These are phyloP conservation scores for Begonia fuchsioides DNA, from an alignment of 306 rosid genomes.

Conservation along the genomic window DNA sequence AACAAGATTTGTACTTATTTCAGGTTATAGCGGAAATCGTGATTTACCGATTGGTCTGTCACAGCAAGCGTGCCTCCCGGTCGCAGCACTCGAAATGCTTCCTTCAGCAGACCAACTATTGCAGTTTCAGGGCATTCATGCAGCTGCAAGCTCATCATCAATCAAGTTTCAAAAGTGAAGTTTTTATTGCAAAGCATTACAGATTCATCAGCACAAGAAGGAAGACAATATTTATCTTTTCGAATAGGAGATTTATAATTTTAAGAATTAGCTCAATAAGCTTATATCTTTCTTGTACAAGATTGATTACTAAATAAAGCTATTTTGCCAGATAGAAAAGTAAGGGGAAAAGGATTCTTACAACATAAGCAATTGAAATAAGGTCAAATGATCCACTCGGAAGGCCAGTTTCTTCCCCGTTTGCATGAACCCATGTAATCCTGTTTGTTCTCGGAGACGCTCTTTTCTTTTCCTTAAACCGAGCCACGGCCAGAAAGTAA, in stretches of 20 bases:
- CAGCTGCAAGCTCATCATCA: slow-evolving; percentile 20
- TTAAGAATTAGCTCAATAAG: too few species aligned
- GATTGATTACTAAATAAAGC: too few species aligned
- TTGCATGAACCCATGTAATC: slow-evolving; percentile 50
- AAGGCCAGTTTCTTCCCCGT: slow-evolving; percentile 52
- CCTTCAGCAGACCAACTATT: slow-evolving; percentile 27
- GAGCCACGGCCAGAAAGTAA: slow-evolving; percentile 55
- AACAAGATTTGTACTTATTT: background rate
- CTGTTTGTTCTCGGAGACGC: slow-evolving; percentile 19
- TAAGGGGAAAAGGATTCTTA: slow-evolving; percentile 14
- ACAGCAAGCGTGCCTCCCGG: slow-evolving; percentile 54
- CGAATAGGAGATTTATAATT: too few species aligned
- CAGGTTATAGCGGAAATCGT: background rate
- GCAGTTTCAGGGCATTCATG: slow-evolving; percentile 58
- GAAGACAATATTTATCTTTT: too few species aligned
- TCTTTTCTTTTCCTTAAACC: slow-evolving; percentile 33
- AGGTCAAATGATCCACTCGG: slow-evolving; percentile 41
- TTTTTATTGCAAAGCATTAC: too few species aligned
- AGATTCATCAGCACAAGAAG: too few species aligned
- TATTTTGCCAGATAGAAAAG: too few species aligned
- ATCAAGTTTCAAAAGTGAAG: background rate
- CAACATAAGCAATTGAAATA: slow-evolving; percentile 40
- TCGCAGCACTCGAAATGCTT: slow-evolving; percentile 55
- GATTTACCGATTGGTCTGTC: slow-evolving; percentile 39
- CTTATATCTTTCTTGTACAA: too few species aligned